Percentiles rank a stretch among this genome's conserved stretches.
Conservation (phyloP, 108 stramenopile species). For the Pseudonitzschia delicatissima region DNA sequence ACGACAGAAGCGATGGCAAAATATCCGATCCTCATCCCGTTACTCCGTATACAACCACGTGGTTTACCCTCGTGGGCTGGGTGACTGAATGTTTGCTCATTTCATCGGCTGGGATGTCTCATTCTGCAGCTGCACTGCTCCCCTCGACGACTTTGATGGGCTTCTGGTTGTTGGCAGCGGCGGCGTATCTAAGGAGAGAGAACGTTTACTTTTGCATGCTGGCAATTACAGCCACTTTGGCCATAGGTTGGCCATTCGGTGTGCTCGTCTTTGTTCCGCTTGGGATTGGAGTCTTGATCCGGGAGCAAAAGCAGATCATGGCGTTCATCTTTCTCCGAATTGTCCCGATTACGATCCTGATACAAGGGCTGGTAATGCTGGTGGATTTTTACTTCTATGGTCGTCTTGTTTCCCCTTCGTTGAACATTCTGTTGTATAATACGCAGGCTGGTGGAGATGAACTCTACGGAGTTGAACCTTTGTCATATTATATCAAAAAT, state of each 20-base stretch:
- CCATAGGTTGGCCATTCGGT: constrained; percentile 97
- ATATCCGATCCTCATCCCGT: not conserved
- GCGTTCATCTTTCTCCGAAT: not conserved
- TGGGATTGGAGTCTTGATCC: constrained; percentile 66
- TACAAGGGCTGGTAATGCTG: constrained; percentile 57
- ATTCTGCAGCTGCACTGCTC: constrained; percentile 76
- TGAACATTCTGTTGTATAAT: constrained; percentile 83
- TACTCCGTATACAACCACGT: not conserved
- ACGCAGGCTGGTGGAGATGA: constrained; percentile 85
- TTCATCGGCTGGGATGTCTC: constrained; percentile 73
- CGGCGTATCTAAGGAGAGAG: constrained; percentile 43
- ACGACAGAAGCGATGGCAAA: not conserved
- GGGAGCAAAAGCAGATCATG: constrained; percentile 14
- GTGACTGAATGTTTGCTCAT: constrained; percentile 53
- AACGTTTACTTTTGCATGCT: constrained; percentile 51
- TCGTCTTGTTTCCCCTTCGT: constrained; percentile 51
- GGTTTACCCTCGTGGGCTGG: constrained; percentile 13
- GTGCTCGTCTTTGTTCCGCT: constrained; percentile 89
- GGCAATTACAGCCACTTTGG: constrained; percentile 76
- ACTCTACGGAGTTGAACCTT: constrained; percentile 94
- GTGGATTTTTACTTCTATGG: constrained; percentile 68
- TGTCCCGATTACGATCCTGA: constrained; percentile 30
- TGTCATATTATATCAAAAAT: constrained; percentile 93
- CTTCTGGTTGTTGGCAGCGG: constrained; percentile 44
- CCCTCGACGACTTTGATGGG: constrained; percentile 76